Evolutionary conservation across 2,329 filamentous ascomycete genomes (phyloP), one percentile per base, ranked within the genome.

Genomic region (Fusarium hainanense): DNA sequence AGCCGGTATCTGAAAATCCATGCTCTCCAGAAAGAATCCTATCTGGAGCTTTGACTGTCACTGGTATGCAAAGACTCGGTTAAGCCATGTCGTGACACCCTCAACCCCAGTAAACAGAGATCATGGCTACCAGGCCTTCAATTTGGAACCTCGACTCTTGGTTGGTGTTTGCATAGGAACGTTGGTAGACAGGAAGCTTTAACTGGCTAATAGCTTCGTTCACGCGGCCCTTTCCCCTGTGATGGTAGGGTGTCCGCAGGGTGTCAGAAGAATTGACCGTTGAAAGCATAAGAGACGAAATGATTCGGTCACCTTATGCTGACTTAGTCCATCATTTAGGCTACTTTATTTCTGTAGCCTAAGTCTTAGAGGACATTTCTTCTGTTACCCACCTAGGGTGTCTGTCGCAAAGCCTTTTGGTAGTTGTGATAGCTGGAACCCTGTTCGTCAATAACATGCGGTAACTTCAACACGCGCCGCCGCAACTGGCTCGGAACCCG

Each of bases 371-470:
- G 21, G 21, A 23, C 21, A 23, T 23, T 23, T 23, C 21, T 23
- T 23, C 21, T 6, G 21, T 23, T 23, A 23, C 21, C 21, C 21
- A 23, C 21, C 21, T 30, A 32, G 50, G 40, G 37, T 32, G 20
- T 34, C 16, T 13, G 46, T 30, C 32, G 34, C 48, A 42, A 49
- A 63, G 41, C 40, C 46, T 30, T 20, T 54, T 54, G 61, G 60
- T 43, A 12, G 43, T 40, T 41, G 23, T 64, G 23, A 43, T 44
- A 63, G 55, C 62, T 42, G 51, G 21, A 56, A 42, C 47, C 50
- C 32, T 44, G 23, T 43, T 71, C 69, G 55, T 75, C 69, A 75
- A 75, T 75, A 52, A 61, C n/a, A 59, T 63, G 25, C 56, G 49
- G 51, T 54, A 46, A 49, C 56, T 28, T 28, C 51, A 30, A 57